Evolutionary conservation across 1,284 basidiomycete species (phyloP).

Genomic region (Garcileccinum viscosum): DNA sequence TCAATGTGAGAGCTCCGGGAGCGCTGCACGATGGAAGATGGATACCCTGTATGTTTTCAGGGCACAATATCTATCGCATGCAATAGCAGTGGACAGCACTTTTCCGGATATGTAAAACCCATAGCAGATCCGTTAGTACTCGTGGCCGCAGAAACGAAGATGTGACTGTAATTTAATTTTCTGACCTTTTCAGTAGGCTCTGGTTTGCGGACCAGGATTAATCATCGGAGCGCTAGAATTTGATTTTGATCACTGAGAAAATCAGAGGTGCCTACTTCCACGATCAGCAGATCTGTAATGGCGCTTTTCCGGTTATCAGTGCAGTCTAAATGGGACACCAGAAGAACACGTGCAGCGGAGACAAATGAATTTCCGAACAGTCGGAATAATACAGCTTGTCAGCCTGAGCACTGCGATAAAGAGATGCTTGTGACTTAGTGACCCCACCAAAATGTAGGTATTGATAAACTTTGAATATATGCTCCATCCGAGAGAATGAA

Average conservation of each 20-base stretch:
- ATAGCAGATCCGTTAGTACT: neutral
- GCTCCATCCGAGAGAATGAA: too few relatives aligned
- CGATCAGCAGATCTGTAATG: neutral
- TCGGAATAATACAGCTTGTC: neutral
- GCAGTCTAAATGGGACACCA: neutral
- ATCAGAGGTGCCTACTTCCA: too few relatives aligned
- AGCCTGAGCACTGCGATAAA: neutral
- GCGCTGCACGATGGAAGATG: conserved; percentile 8
- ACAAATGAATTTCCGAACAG: neutral
- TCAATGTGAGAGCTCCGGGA: neutral
- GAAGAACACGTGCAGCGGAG: neutral
- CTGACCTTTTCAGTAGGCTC: neutral
- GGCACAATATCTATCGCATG: neutral
- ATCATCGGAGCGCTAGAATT: neutral
- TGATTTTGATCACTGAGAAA: neutral
- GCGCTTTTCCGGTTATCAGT: neutral
- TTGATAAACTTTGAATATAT: conserved; percentile 10
- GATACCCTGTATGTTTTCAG: neutral
- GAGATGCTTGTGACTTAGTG: neutral
- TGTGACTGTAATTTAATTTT: neutral
- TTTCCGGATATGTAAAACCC: conserved; percentile 1
- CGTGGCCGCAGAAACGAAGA: neutral
- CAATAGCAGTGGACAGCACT: neutral
- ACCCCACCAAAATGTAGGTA: conserved; percentile 3
- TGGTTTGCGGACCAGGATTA: neutral